Evolutionary conservation across 331 rosid species (phyloP).

Genomic region (Erythrophleum ivorense): DNA sequence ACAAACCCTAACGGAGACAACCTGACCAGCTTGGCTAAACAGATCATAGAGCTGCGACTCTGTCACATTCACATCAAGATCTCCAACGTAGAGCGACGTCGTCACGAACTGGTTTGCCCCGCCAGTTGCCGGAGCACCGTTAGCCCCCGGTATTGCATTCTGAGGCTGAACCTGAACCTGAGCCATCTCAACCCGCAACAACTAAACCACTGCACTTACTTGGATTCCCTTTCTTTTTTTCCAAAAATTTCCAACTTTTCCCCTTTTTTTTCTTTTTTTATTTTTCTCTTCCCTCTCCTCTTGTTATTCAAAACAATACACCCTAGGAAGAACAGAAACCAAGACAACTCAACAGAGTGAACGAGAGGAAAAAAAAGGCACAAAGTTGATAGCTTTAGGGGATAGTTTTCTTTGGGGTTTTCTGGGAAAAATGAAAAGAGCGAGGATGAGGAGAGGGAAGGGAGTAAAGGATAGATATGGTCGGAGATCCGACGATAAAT

Average conservation of each 20-base stretch:
- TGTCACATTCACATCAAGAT: conserved; percentile 82
- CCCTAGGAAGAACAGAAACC: conserved; percentile 54
- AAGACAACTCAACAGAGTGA: conserved; percentile 22
- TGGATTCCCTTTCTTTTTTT: neutral
- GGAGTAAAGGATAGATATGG: conserved; percentile 41
- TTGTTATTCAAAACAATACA: conserved; percentile 57
- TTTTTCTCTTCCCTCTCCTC: conserved; percentile 97
- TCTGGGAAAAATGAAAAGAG: conserved; percentile 26
- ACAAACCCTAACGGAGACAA: conserved; percentile 96
- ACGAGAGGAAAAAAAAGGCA: neutral
- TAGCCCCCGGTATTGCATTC: conserved; percentile 67
- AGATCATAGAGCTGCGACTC: conserved; percentile 95
- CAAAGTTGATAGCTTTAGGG: neutral
- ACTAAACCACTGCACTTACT: neutral
- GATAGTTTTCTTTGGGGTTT: conserved; percentile 14
- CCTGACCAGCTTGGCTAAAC: conserved; percentile 92
- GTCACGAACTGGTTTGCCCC: conserved; percentile 78
- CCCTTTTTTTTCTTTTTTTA: conserved; percentile 17
- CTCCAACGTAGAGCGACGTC: conserved; percentile 95
- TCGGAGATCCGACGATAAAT: conserved; percentile 57
- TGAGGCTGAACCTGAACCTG: conserved; percentile 84
- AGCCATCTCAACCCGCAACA: conserved; percentile 59
- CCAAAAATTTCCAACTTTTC: conserved; percentile 7
- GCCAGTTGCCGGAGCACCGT: conserved; percentile 52
- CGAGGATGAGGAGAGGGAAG: conserved; percentile 98